phyloP scores from a whole-genome alignment of 2,329 filamentous ascomycete genomes.

The Lasiodiplodia hormozganensis region DNA sequence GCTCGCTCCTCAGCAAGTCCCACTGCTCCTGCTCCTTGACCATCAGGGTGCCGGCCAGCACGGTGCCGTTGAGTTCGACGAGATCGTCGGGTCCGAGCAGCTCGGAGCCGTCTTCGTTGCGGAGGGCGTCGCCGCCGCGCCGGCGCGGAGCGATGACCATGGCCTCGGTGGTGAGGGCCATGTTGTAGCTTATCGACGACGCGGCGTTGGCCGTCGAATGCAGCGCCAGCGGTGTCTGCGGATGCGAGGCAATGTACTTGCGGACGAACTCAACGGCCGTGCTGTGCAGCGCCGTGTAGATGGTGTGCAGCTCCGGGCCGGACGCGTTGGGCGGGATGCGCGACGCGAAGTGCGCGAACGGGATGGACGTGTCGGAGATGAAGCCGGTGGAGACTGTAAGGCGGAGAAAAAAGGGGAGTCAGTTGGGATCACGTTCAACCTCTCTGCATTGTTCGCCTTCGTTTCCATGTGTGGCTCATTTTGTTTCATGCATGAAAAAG shows the following conservation, averaged over 20 bases:
- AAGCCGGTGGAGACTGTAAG: slow-evolving; percentile 31
- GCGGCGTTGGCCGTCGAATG: slow-evolving; percentile 43
- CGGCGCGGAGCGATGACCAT: slow-evolving; percentile 63
- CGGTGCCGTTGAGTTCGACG: slow-evolving; percentile 63
- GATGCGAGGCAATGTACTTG: slow-evolving; percentile 50
- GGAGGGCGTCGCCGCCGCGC: slow-evolving; percentile 53
- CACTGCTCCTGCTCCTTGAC: slow-evolving; percentile 63
- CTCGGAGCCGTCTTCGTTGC: slow-evolving; percentile 46
- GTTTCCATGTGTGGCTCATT: no score
- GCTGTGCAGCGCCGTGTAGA: slow-evolving; percentile 45
- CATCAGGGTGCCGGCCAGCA: slow-evolving; percentile 65
- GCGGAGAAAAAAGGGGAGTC: neutral
- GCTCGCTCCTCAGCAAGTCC: slow-evolving; percentile 53
- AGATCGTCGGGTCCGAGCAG: slow-evolving; percentile 38
- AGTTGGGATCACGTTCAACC: neutral
- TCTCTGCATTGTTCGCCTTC: neutral
- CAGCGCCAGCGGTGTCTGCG: slow-evolving; percentile 42
- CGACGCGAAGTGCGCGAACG: slow-evolving; percentile 58
- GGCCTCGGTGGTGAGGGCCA: slow-evolving; percentile 60
- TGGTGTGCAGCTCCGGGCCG: slow-evolving; percentile 40
- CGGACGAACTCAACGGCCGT: slow-evolving; percentile 44
- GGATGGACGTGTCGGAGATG: slow-evolving; percentile 47
- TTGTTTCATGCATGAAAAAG: neutral
- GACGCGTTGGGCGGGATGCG: slow-evolving; percentile 50
- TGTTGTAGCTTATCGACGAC: slow-evolving; percentile 63